phyloP scores from a whole-genome alignment of 2,329 filamentous ascomycete species.

The Penicillium decumbens region DNA sequence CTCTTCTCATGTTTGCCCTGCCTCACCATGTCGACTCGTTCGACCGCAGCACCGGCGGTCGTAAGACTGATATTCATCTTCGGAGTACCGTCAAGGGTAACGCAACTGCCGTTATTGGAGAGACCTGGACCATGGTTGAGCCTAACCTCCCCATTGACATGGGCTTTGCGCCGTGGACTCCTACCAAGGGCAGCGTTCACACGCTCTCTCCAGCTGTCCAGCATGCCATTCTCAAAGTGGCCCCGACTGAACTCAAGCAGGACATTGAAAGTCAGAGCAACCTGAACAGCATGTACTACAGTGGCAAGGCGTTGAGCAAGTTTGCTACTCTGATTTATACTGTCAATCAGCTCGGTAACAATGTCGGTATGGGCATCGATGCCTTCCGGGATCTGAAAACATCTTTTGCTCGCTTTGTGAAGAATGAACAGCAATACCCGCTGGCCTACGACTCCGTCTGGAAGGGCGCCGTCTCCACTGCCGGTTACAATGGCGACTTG shows the following conservation, averaged over 20 bases:
- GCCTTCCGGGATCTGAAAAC: constrained; percentile 60
- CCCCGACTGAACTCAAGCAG: constrained; percentile 69
- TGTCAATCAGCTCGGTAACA: constrained; percentile 58
- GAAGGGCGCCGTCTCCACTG: constrained; percentile 76
- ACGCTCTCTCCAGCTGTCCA: constrained; percentile 50
- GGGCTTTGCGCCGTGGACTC: constrained; percentile 73
- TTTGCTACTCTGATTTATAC: constrained; percentile 67
- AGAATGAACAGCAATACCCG: constrained; percentile 62
- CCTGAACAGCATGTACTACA: constrained; percentile 85
- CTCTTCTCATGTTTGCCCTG: constrained; percentile 77
- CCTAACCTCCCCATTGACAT: constrained; percentile 65
- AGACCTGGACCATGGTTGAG: constrained; percentile 75
- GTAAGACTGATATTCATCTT: constrained; percentile 55
- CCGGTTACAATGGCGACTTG: constrained; percentile 63
- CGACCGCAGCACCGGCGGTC: constrained; percentile 51
- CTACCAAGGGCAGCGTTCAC: constrained; percentile 40
- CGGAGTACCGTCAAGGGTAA: constrained; percentile 81
- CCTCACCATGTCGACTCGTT: constrained; percentile 82
- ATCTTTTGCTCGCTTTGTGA: constrained; percentile 61
- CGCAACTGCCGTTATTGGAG: constrained; percentile 65
- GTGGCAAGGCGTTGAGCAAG: constrained; percentile 78
- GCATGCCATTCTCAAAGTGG: constrained; percentile 56
- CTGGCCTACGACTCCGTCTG: constrained; percentile 58
- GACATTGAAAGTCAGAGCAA: constrained; percentile 69
- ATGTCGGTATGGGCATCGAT: constrained; percentile 53